Base-by-base conservation (phyloP, 805 yeast species). In the Sugiyamaella chiloensis region DNA sequence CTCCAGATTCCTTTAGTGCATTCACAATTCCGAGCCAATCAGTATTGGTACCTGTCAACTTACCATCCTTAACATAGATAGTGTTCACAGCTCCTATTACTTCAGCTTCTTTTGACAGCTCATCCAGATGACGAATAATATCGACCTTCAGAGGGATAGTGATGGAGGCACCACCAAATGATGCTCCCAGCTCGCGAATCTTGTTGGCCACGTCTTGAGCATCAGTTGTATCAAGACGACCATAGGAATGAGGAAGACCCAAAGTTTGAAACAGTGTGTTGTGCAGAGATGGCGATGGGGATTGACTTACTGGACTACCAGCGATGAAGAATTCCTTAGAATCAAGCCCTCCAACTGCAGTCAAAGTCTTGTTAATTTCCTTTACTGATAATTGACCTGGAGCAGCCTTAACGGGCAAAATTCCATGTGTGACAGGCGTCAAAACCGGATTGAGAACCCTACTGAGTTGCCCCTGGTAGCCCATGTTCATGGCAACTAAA, bases 1-100 rank as follows among this genome's bases (percentile, higher is more conserved):
- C 40, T 32, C 95, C 95, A 49, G 74, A 73, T 51, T 75, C 67
- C 16, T 69, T 62, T 56, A 89, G 80, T 2, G 96, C 78, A 52
- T 83, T 77, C 40, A 71, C 72, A 56, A 93, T 86, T 8, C 99
- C 99, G 41, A 80, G 69, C 96, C 96, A 93, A 65, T 93, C 99
- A 36, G 99, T 93, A 70, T 93, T 93, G 58, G 87, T 91, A 54
- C 97, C 99, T 43, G 65, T 66, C 48, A 83, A 77, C n/a, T 40
- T 44, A 23, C 70, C 70, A 45, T 72, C 68, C 24, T 71, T 53
- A 29, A 85, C 85, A 31, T 75, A 73, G 42, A 93, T 76, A 0
- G 99, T 93, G 69, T 93, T 93, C 46, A 93, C 89, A 17, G 99
- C 98, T 35, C 98, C 98, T 58, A 93, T 87, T n/a, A 66, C 57